Conservation (phyloP, 2,329 filamentous ascomycete genomes). For the Calonectria pteridis region DNA sequence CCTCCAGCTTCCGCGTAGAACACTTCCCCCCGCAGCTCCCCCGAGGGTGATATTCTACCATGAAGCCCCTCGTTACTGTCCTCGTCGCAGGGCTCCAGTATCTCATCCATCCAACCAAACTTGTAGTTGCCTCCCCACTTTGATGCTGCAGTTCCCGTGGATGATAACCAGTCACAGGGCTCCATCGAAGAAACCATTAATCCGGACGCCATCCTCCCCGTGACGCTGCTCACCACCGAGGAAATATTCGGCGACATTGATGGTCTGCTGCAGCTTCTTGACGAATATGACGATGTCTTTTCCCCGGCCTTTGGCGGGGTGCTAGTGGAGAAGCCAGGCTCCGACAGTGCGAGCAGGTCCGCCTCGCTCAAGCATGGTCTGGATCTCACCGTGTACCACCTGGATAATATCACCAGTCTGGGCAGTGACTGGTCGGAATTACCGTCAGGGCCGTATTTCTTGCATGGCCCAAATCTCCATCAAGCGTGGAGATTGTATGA, state of each 20-base stretch:
- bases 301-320: conserved; percentile 53
- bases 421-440: conserved; percentile 41
- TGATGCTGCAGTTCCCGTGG: background rate
- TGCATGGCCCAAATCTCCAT: conserved; percentile 56
- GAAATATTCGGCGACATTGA: conserved; percentile 55
- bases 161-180: conserved; percentile 44
- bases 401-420: conserved; percentile 32
- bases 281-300: conserved; percentile 55
- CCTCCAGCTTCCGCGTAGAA: too few relatives aligned
- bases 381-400: conserved; percentile 37
- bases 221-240: conserved; percentile 54
- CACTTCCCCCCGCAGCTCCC: background rate
- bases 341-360: conserved; percentile 28
- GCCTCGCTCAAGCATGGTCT: background rate
- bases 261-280: conserved; percentile 48
- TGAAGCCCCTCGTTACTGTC: conserved; percentile 52
- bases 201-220: conserved; percentile 55
- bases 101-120: conserved; percentile 54
- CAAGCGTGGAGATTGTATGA: conserved; percentile 58
- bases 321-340: conserved; percentile 53
- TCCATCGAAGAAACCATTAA: conserved; percentile 57
- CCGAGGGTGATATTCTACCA: conserved; percentile 13
- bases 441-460: conserved; percentile 56
- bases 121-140: conserved; percentile 40
- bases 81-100: conserved; percentile 54